Evolutionary conservation across 495 filamentous ascomycete genomes (phyloP).

Genomic region (Friedmanniomyces simplex): DNA sequence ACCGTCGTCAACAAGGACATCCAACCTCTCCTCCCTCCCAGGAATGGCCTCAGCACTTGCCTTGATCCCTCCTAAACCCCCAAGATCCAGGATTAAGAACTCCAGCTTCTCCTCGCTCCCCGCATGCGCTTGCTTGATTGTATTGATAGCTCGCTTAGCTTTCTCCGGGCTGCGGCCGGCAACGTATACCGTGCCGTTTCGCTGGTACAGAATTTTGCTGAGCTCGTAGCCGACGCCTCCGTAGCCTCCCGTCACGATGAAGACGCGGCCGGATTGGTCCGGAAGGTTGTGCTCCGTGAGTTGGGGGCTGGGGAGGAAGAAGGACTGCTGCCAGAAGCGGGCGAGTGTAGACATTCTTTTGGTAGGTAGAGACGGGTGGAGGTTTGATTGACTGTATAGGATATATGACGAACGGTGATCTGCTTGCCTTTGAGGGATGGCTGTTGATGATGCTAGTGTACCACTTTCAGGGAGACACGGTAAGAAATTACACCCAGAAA

Average conservation of each 20-base stretch:
- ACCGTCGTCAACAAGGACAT: neutral
- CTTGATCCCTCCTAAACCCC: neutral
- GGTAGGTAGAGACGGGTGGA: no score
- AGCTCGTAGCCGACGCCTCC: conserved; percentile 42
- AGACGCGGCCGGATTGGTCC: conserved; percentile 22
- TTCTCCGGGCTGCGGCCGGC: conserved; percentile 38
- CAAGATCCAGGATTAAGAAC: conserved; percentile 25
- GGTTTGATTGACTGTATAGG: no score
- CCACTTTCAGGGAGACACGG: no score
- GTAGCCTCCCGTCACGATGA: conserved; percentile 43
- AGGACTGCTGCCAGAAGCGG: no score
- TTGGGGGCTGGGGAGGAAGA: conserved; percentile 11
- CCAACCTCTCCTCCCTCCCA: neutral
- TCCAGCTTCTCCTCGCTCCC: no score
- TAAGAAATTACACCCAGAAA: no score
- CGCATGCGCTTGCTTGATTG: no score
- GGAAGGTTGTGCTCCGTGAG: conserved; percentile 19
- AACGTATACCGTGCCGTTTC: conserved; percentile 43
- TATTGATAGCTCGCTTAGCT: conserved; percentile 30
- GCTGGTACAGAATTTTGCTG: conserved; percentile 35
- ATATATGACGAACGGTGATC: no score
- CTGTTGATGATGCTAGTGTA: no score
- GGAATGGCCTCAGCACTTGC: neutral
- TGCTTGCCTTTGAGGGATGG: no score
- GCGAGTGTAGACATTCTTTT: no score